Percentiles rank a stretch among this genome's conserved stretches.
These are phyloP conservation scores for Hyparrhenia diplandra DNA, from an alignment of 176 grass and related monocot species.

Conservation along the genomic window DNA sequence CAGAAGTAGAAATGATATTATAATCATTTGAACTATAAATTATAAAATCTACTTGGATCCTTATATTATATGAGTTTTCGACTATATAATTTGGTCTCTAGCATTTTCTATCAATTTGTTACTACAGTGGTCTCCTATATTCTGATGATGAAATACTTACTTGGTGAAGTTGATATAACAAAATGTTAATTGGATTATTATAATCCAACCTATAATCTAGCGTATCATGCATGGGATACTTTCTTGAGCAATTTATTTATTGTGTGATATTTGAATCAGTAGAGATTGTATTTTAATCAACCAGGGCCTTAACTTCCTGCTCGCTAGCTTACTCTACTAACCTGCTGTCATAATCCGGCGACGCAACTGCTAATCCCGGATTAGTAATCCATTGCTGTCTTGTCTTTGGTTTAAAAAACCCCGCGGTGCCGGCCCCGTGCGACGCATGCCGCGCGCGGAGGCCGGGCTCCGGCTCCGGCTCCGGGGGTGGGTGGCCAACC, in stretches of 20 bases:
- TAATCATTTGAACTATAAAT: neutral
- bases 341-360: neutral
- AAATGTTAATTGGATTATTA: neutral
- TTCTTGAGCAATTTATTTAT: neutral
- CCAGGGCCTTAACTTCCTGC: neutral
- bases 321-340: neutral
- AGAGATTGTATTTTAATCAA: neutral
- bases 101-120: neutral
- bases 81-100: neutral
- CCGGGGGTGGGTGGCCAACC: constrained; percentile 17
- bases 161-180: too few relatives aligned
- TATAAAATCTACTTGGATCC: neutral
- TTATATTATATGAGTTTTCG: too few relatives aligned
- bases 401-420: neutral
- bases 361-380: neutral
- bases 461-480: neutral
- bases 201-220: neutral
- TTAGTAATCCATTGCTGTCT: neutral
- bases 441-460: neutral
- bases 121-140: neutral
- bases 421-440: neutral
- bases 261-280: neutral
- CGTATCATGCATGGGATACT: neutral
- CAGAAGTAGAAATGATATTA: neutral
- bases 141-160: too few relatives aligned